Base-by-base conservation (phyloP, 1,284 basidiomycete species). In the Golubevia pallescens region DNA sequence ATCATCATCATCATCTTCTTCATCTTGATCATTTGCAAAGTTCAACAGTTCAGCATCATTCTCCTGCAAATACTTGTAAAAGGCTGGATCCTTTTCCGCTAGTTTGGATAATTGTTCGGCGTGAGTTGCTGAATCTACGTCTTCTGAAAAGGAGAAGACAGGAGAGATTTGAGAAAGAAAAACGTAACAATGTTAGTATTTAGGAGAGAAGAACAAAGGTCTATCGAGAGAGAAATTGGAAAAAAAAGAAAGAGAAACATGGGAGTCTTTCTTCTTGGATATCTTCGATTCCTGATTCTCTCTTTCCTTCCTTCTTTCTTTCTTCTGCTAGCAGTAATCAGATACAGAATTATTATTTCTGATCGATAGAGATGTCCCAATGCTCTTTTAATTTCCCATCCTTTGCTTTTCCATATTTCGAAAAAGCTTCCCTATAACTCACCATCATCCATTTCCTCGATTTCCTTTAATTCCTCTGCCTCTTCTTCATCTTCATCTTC, bases 1-100 rank as follows among this genome's bases (percentile, higher is more conserved):
- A 19, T 58, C 62, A 13, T 55, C 63, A 19, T 38, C 34, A 5
- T 4, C 3, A 10, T 38, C 34, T 5, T 4, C 3, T 5, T 71
- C 66, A 23, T 24, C 59, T 54, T n/a, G 7, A 48, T 19, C 62
- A 19, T 19, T 13, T 16, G 74, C 81, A 59, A 85, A 85, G 13
- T 74, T 32, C 52, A 85, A 72, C 21, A 85, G 69, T 51, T 80
- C 77, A 64, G 72, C 57, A 62, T 85, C 82, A 64, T 85, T 85
- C 65, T 85, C 81, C 57, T 85, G 82, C 32, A 85, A 60, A 65
- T 81, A 85, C 57, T 78, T 78, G 71, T 73, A 85, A 64, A 85
- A 85, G 13, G 81, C 81, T 7, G 82, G 82, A 60, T 85, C 82
- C 66, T 72, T 83, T 66, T 81, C 71, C 23, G 70, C 70, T 48